Conservation (phyloP, 305 asterid species). For the Withania somnifera region DNA sequence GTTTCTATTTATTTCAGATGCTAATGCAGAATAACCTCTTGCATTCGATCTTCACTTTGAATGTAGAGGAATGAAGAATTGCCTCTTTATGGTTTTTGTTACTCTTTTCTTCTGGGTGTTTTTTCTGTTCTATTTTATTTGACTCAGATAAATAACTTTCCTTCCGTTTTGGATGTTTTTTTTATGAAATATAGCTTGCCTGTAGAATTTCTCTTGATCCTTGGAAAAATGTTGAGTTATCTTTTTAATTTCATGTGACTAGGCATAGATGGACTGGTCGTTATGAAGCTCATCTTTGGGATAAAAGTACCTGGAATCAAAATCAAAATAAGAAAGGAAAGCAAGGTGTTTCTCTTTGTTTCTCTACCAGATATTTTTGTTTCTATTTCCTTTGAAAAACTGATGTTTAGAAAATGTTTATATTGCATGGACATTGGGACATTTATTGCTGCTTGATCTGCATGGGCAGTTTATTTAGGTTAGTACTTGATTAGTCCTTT, state of each 20-base stretch:
- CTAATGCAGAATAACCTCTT: not conserved
- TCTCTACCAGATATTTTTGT: not conserved
- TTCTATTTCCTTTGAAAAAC: conserved; percentile 10
- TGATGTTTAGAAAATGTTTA: conserved; percentile 20
- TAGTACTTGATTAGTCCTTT: conserved; percentile 23
- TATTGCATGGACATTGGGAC: conserved; percentile 22
- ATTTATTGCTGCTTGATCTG: conserved; percentile 20
- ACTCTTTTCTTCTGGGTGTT: not conserved
- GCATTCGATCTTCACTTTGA: not conserved
- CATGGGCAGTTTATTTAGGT: conserved; percentile 85
- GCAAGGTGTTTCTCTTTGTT: conserved; percentile 52
- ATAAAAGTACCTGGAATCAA: conserved; percentile 98
- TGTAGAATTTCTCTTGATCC: not conserved
- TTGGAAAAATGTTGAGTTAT: not conserved
- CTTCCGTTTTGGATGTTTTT: not conserved
- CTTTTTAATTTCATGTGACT: conserved; percentile 14
- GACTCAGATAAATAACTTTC: not conserved
- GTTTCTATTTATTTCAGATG: not conserved
- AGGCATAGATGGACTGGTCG: conserved; percentile 99
- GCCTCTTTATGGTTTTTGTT: not conserved
- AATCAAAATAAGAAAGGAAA: conserved; percentile 97
- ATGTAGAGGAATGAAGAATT: not conserved
- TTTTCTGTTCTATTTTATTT: not conserved
- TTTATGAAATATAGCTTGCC: not conserved
- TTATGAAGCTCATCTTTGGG: conserved; percentile 99